Percentiles rank a stretch among this genome's conserved stretches.
Conservation (phyloP, 2,329 filamentous ascomycete genomes). For the Curvularia sp. region DNA sequence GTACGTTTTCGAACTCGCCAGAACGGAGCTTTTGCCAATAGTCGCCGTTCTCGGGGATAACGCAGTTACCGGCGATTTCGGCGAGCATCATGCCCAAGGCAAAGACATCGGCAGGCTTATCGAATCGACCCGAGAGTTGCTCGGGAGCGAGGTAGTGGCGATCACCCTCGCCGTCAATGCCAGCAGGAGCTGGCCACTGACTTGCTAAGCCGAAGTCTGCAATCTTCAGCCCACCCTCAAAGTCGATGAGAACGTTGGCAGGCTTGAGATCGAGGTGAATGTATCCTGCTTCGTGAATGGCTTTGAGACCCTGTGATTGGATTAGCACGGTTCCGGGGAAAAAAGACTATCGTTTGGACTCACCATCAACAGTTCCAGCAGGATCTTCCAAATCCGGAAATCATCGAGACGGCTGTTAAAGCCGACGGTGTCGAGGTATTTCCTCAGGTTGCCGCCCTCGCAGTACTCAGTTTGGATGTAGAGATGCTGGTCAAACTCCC, state of each 20-base stretch:
- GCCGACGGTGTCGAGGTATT: constrained; percentile 83
- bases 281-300: constrained; percentile 87
- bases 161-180: constrained; percentile 90
- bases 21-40: constrained; percentile 90
- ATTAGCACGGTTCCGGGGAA: constrained; percentile 30
- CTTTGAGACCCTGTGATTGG: constrained; percentile 75
- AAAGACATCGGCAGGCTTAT: constrained; percentile 93
- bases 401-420: constrained; percentile 88
- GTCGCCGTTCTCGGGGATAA: constrained; percentile 88
- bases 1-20: constrained; percentile 80
- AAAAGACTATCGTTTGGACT: constrained; percentile 46
- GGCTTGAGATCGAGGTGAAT: constrained; percentile 87
- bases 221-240: constrained; percentile 82
- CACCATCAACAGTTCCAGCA: constrained; percentile 84
- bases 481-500: constrained; percentile 83
- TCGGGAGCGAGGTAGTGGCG: constrained; percentile 96
- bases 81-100: constrained; percentile 92
- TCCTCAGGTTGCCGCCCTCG: constrained; percentile 88
- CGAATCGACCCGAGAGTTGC: constrained; percentile 82
- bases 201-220: constrained; percentile 86
- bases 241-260: constrained; percentile 82
- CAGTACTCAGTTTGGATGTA: constrained; percentile 99
- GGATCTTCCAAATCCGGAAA: constrained; percentile 98
- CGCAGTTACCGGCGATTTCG: constrained; percentile 92
- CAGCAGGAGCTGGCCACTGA: constrained; percentile 74